A percentile compares a stretch with the other conserved stretches of the same genome.
Conservation (phyloP, 805 yeast genomes). For the Zygosaccharomyces gambellarensis region DNA sequence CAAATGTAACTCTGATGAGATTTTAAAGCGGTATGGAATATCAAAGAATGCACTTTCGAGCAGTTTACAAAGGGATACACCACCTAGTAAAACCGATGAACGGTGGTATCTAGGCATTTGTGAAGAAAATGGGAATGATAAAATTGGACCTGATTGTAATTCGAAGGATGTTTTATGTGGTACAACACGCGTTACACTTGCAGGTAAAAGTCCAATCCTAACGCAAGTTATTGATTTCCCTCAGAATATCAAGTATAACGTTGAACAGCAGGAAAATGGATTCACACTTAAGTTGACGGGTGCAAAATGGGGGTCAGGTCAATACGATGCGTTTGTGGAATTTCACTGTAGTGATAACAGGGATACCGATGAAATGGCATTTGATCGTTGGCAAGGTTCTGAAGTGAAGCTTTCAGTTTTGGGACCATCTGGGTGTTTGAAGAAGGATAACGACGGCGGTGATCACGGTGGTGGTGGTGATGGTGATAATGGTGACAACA, state of each 20-base stretch:
- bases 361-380: constrained; percentile 29
- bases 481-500: constrained; percentile 25
- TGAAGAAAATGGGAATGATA: constrained; percentile 37
- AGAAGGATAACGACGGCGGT: constrained; percentile 23
- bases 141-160: constrained; percentile 51
- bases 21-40: constrained; percentile 3
- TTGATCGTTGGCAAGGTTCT: constrained; percentile 25
- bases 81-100: constrained; percentile 64
- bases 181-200: constrained; percentile 48
- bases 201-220: constrained; percentile 43
- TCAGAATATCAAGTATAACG: constrained; percentile 28
- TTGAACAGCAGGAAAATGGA: constrained; percentile 33
- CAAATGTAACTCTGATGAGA: constrained; percentile 3
- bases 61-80: constrained; percentile 48
- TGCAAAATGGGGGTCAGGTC: constrained; percentile 65
- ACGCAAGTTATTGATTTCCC: constrained; percentile 61
- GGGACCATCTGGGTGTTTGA: constrained; percentile 45
- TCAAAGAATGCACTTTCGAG: constrained; percentile 6
- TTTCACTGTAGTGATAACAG: constrained; percentile 45
- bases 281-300: constrained; percentile 43
- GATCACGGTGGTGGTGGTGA: constrained; percentile 22
- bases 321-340: constrained; percentile 43
- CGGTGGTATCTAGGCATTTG: constrained; percentile 75
- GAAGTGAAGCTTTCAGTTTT: constrained; percentile 29
- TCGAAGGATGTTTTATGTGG: constrained; percentile 77